Base-by-base conservation (phyloP, 257 asterid species). In the Scutellaria barbata region DNA sequence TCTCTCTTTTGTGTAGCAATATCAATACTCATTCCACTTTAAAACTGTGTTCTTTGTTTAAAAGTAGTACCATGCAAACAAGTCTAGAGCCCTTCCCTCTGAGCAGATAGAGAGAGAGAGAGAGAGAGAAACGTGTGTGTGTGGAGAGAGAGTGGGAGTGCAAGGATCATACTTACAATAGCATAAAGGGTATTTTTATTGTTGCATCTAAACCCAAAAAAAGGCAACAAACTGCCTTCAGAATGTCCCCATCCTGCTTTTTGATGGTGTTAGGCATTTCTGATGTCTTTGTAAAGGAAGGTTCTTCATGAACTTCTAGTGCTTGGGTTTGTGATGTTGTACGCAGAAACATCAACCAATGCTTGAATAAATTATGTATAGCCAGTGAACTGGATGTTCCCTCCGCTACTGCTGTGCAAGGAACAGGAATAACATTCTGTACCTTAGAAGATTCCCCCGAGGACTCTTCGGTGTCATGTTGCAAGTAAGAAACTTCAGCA, bases 311-410 rank as follows among this genome's bases (percentile, higher is more conserved):
- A 47, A 74, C 74, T 77, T 74, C 74, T 11, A 60, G 72, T 8
- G 60, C 69, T 66, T 73, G 87, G 66, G 74, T 72, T 68, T 71
- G 63, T 33, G 85, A 74, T 35, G 87, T 83, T 20, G 67, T 54
- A 65, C 63, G 85, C 77, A 86, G 72, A 76, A 88, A 78, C 79
- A 52, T 72, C 84, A 89, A 81, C 93, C 92, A 90, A 77, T 78
- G 79, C 74, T 80, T 83, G 65, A 88, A 83, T 67, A 88, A 75
- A 37, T 85, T 81, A 61, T 86, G 89, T 43, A 83, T 85, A 46
- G 90, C 81, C 61, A 61, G 71, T 62, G 86, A 79, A 30, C 81
- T 76, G 39, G 81, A 72, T 52, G 83, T 60, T 18, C 81, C 51
- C 53, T 81, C 82, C 61, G 69, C 85, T 66, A 78, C 56, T 60